Evolutionary conservation across 495 filamentous ascomycete species (phyloP).

Genomic region (Sporormia fimetaria): DNA sequence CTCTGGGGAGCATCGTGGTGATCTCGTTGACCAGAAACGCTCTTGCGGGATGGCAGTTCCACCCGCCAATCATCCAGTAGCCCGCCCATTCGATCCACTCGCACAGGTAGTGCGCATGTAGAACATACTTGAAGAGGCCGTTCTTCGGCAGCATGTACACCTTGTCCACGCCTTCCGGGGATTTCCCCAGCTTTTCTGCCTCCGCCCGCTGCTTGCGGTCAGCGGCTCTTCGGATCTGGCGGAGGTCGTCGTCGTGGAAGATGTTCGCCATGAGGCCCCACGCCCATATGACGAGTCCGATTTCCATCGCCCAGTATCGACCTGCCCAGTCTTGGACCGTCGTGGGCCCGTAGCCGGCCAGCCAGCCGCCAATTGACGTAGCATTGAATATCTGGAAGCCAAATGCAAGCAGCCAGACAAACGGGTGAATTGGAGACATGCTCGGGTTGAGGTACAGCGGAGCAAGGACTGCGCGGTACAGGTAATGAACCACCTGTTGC

Average conservation of each 20-base stretch:
- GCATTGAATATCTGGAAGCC: slow-evolving; percentile 73
- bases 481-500: slow-evolving; percentile 57
- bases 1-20: slow-evolving; percentile 79
- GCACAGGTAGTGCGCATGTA: slow-evolving; percentile 86
- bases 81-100: slow-evolving; percentile 97
- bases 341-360: slow-evolving; percentile 63
- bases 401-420: slow-evolving; percentile 49
- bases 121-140: slow-evolving; percentile 68
- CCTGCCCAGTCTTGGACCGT: slow-evolving; percentile 47
- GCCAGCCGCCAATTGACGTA: slow-evolving; percentile 62
- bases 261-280: slow-evolving; percentile 71
- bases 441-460: slow-evolving; percentile 70
- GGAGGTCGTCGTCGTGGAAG: slow-evolving; percentile 65
- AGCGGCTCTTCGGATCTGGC: slow-evolving; percentile 60
- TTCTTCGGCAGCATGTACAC: slow-evolving; percentile 78
- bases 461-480: slow-evolving; percentile 73
- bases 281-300: slow-evolving; percentile 51
- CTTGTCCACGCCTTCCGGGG: slow-evolving; percentile 49
- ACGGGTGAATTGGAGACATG: slow-evolving; percentile 71
- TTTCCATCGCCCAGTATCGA: slow-evolving; percentile 38
- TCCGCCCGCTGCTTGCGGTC: slow-evolving; percentile 39
- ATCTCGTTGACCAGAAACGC: slow-evolving; percentile 80
- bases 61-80: slow-evolving; percentile 61
- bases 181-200: slow-evolving; percentile 29
- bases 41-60: slow-evolving; percentile 53